phyloP scores from a whole-genome alignment of 1,139 yeast genomes.

The Sugiyamaella neomexicana region DNA sequence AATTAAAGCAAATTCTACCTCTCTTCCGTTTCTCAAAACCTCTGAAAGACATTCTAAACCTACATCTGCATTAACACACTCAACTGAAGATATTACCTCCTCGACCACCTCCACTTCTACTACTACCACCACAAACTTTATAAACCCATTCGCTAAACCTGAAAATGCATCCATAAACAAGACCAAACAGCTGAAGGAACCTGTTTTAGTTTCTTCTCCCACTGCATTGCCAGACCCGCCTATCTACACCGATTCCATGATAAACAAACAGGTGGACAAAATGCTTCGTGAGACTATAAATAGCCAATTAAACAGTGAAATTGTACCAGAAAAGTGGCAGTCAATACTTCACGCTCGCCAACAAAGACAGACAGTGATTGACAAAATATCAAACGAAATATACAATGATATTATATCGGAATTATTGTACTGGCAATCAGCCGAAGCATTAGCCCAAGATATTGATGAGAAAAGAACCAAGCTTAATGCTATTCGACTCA shows the following conservation, averaged over 20 bases:
- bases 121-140: background rate
- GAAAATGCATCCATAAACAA: too few species aligned
- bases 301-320: slow-evolving; percentile 32
- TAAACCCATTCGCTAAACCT: background rate
- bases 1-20: slow-evolving; percentile 10
- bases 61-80: background rate
- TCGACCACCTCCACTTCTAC: background rate
- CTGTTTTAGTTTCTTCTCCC: slow-evolving; percentile 16
- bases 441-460: slow-evolving; percentile 48
- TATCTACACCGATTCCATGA: slow-evolving; percentile 20
- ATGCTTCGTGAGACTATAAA: slow-evolving; percentile 31
- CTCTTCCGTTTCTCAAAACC: background rate
- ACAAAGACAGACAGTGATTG: slow-evolving; percentile 42
- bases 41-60: background rate
- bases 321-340: slow-evolving; percentile 41
- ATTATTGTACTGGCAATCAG: slow-evolving; percentile 46
- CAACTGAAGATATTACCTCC: too few species aligned
- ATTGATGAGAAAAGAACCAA: slow-evolving; percentile 34
- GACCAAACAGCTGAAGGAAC: background rate
- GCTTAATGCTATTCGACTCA: slow-evolving; percentile 31
- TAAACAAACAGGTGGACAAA: slow-evolving; percentile 26
- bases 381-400: slow-evolving; percentile 49
- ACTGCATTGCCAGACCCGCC: slow-evolving; percentile 26
- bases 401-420: slow-evolving; percentile 63
- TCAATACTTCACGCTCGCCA: slow-evolving; percentile 41